Base-by-base conservation (phyloP, 2,329 filamentous ascomycete genomes). In the Phoma sp. region DNA sequence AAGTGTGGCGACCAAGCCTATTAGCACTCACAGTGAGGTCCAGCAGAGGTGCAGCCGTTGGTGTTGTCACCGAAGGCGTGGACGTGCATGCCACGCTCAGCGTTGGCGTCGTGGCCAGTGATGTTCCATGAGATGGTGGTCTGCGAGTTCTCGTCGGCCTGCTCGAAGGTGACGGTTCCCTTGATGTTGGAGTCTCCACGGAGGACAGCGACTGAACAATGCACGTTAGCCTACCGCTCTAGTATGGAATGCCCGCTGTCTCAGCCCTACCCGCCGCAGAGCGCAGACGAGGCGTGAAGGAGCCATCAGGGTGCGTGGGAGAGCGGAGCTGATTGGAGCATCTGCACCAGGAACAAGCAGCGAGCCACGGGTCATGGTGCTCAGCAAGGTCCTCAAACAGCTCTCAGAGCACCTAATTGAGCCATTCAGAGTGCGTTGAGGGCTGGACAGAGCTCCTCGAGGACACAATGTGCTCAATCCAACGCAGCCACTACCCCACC, bases 51-150 rank as follows among this genome's bases (percentile, higher is more conserved):
- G 90, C 95, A 99, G 79, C 95, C 95, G 82, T 99, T 99, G 85
- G 95, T 98, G 87, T 98, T 98, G 86, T 98, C 95, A 78, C 95
- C 95, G 75, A 96, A 99, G 79, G 95, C 91, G 84, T 99, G 95
- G 75, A 99, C 88, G 85, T 99, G 95, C 86, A 98, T 92, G 80
- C 92, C 95, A 81, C 95, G 93, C 87, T 96, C 87, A 75, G 95
- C 93, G 78, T 96, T 96, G 81, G 93, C 74, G 76, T 98, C 93
- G 81, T 97, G 84, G 81, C 95, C 93, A 60, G 85, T 84, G 80
- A 99, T 92, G 81, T 97, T 87, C 88, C 91, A 99, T 75, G 89
- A 86, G 82, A 99, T 85, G 78, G 84, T 93, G 76, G 95, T 98
- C 68, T 89, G 87, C 70, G 85, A 80, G 71, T 82, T 86, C 85